A percentile compares a stretch with the other conserved stretches of the same genome.
These are phyloP conservation scores for Hypericum perforatum DNA, from an alignment of 345 rosid species.

Conservation along the genomic window DNA sequence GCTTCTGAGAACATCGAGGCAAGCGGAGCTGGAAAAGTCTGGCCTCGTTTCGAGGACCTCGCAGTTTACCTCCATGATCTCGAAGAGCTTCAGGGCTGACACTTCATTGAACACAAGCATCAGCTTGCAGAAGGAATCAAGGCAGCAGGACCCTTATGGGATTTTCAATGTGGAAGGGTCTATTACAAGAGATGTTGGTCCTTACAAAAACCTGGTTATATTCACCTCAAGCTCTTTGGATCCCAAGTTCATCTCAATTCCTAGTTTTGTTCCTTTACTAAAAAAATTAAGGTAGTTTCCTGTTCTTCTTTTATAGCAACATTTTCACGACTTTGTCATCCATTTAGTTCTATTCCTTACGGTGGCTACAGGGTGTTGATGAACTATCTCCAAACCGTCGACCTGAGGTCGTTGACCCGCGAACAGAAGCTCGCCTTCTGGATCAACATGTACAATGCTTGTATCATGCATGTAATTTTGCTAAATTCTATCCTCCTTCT, in stretches of 20 bases:
- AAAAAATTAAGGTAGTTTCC: conserved; percentile 54
- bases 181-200: conserved; percentile 80
- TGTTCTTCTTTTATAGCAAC: background rate
- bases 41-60: conserved; percentile 56
- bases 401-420: conserved; percentile 44
- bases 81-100: conserved; percentile 75
- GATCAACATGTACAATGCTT: conserved; percentile 98
- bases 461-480: conserved; percentile 78
- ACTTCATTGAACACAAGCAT: conserved; percentile 27
- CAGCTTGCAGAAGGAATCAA: conserved; percentile 41
- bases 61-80: conserved; percentile 32
- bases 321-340: too few species aligned
- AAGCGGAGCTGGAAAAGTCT: conserved; percentile 64
- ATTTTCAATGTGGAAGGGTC: conserved; percentile 66
- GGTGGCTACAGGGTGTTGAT: conserved; percentile 50
- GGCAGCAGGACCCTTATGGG: conserved; percentile 86
- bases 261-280: conserved; percentile 62
- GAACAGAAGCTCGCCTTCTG: conserved; percentile 92
- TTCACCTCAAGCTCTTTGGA: conserved; percentile 72
- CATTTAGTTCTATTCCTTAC: too few species aligned
- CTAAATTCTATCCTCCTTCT: background rate
- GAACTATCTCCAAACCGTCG: conserved; percentile 64
- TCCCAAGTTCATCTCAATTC: conserved; percentile 72
- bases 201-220: conserved; percentile 78
- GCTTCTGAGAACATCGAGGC: conserved; percentile 75